Evolutionary conservation across 441 rosid genomes (phyloP).

Genomic region (Adansonia gregorii): DNA sequence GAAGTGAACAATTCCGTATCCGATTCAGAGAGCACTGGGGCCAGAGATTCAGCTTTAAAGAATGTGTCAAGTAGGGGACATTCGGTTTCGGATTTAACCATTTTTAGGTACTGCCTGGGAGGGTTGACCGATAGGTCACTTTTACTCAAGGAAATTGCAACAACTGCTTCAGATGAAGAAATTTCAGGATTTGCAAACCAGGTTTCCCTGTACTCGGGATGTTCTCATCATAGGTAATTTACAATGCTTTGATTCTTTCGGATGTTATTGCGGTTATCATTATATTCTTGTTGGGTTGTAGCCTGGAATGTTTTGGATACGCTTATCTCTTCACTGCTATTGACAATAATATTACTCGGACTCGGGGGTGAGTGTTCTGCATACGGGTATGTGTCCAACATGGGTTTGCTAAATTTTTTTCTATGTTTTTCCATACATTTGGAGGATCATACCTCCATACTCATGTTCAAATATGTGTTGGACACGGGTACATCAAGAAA

Average conservation of each 20-base stretch:
- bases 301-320: neutral
- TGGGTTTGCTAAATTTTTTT: no score
- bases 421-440: no score
- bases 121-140: slow-evolving; percentile 63
- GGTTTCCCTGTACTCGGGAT: slow-evolving; percentile 75
- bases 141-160: slow-evolving; percentile 72
- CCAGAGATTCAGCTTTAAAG: slow-evolving; percentile 44
- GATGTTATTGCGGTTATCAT: neutral
- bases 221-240: slow-evolving; percentile 78
- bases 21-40: slow-evolving; percentile 60
- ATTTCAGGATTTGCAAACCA: slow-evolving; percentile 66
- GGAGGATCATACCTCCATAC: no score
- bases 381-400: no score
- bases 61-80: slow-evolving; percentile 38
- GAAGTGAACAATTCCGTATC: slow-evolving; percentile 49
- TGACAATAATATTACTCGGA: neutral
- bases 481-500: no score
- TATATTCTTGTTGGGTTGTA: slow-evolving; percentile 13
- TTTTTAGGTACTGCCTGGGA: slow-evolving; percentile 81
- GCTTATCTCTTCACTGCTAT: neutral
- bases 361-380: no score
- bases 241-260: slow-evolving; percentile 2
- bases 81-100: slow-evolving; percentile 52
- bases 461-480: no score
- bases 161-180: slow-evolving; percentile 59